Base-by-base conservation (phyloP, 352 stramenopile species). In the Phytophthora pistaciae region DNA sequence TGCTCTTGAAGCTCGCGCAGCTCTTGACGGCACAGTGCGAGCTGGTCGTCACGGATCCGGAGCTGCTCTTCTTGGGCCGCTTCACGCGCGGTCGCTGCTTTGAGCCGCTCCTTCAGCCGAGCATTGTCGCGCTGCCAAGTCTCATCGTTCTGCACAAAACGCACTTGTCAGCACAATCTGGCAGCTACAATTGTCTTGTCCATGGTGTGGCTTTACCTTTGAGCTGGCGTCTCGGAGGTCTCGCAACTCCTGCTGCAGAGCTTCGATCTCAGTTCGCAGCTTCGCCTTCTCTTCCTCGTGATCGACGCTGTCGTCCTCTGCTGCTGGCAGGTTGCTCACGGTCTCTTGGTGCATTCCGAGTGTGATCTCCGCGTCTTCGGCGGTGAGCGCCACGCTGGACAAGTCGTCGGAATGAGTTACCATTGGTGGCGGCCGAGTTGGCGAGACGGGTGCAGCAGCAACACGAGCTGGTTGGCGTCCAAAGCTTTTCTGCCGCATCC, bases 81-180 rank as follows among this genome's bases (percentile, higher is more conserved):
- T 33, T 75, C 68, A 4, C 63, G 68, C 1, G 23, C 29, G 31
- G 10, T 72, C 29, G 64, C 42, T 20, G 48, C 50, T 16, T 48
- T 33, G 27, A 75, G 44, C 25, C 68, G 63, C 7, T 68, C 63
- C 38, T 72, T 75, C 10, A 75, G 52, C 16, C 68, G 64, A 21
- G 52, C 27, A n/a, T 75, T 75, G 9, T 75, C 68, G 23, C 56
- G 68, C 33, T 72, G 68, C 68, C 63, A 75, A 5, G 52, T 59
- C 16, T 75, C 68, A 44, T 72, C 63, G 14, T 75, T 75, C 68
- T 75, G 25, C 8, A 11, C 18, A 52, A 38, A 1, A 36, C 13
- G 23, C 7, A 25, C 10, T 56, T 31, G 54, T 36, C 52, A 27
- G 25, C 25, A 27, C 25, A 27, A 27, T 27, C 25, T 33, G 3